Evolutionary conservation across 208 protist species (phyloP).

Genomic region (Crithidia acanthocephali): DNA sequence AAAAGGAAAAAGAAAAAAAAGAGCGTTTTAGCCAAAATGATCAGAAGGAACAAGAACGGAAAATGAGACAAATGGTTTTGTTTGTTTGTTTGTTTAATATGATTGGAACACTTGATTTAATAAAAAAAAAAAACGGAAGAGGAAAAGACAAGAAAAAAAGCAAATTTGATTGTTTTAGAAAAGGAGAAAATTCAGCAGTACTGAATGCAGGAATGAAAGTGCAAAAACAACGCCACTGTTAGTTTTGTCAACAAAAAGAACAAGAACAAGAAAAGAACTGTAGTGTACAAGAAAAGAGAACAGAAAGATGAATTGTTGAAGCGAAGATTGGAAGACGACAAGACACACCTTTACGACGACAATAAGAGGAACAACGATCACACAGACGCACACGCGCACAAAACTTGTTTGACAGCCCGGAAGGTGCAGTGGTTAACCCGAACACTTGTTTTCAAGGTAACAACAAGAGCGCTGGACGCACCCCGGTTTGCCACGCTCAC

Average conservation of each 20-base stretch:
- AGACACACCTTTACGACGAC: not conserved
- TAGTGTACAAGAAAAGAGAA: too few relatives aligned
- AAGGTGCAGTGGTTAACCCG: not conserved
- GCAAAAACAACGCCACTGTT: too few relatives aligned
- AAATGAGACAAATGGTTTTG: not conserved
- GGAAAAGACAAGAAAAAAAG: not conserved
- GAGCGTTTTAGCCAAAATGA: not conserved
- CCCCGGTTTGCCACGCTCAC: not conserved
- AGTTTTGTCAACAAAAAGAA: too few relatives aligned
- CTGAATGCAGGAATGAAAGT: too few relatives aligned
- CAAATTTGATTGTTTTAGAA: not conserved
- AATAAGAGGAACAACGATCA: not conserved
- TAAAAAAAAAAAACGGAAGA: not conserved
- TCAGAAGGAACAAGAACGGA: not conserved
- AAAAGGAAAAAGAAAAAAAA: conserved; percentile 8
- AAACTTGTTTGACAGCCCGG: not conserved
- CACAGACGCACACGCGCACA: not conserved
- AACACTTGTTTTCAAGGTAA: not conserved
- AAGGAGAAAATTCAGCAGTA: not conserved
- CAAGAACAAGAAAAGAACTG: too few relatives aligned
- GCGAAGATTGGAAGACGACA: not conserved
- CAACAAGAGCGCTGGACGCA: not conserved
- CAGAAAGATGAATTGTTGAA: not conserved
- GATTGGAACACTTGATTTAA: too few relatives aligned
- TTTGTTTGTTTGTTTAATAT: too few relatives aligned